These are phyloP conservation scores for Lentinula boryana DNA, from an alignment of 768 basidiomycete species.

Conservation along the genomic window DNA sequence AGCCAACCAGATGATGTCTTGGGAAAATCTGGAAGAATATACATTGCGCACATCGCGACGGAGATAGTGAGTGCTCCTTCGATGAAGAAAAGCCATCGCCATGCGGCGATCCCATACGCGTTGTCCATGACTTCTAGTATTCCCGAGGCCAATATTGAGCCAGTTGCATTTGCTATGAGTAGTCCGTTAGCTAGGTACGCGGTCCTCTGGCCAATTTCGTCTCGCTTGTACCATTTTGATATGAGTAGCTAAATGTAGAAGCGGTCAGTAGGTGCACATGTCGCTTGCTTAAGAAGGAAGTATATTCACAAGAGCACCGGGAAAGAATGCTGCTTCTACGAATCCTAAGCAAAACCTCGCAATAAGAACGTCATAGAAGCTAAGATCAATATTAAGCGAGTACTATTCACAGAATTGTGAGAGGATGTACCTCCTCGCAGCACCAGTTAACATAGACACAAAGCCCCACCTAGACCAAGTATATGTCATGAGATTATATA, in stretches of 20 bases:
- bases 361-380: constrained; percentile 66
- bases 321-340: constrained; percentile 54
- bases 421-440: background rate
- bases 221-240: constrained; percentile 65
- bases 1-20: constrained; percentile 53
- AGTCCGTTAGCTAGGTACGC: constrained; percentile 67
- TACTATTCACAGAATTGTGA: background rate
- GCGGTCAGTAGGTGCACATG: constrained; percentile 8
- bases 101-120: constrained; percentile 59
- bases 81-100: constrained; percentile 76
- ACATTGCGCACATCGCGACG: constrained; percentile 45
- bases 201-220: constrained; percentile 64
- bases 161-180: constrained; percentile 78
- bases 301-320: constrained; percentile 41
- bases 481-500: constrained; percentile 1
- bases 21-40: constrained; percentile 74
- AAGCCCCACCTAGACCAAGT: background rate
- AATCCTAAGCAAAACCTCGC: constrained; percentile 56
- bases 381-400: background rate
- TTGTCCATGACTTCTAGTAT: constrained; percentile 72
- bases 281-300: constrained; percentile 7
- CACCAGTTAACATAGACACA: background rate
- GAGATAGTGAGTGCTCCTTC: constrained; percentile 55
- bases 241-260: constrained; percentile 37
- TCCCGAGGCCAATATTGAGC: constrained; percentile 69